phyloP scores from a whole-genome alignment of 352 stramenopile genomes.

The Pythium guiyangense region DNA sequence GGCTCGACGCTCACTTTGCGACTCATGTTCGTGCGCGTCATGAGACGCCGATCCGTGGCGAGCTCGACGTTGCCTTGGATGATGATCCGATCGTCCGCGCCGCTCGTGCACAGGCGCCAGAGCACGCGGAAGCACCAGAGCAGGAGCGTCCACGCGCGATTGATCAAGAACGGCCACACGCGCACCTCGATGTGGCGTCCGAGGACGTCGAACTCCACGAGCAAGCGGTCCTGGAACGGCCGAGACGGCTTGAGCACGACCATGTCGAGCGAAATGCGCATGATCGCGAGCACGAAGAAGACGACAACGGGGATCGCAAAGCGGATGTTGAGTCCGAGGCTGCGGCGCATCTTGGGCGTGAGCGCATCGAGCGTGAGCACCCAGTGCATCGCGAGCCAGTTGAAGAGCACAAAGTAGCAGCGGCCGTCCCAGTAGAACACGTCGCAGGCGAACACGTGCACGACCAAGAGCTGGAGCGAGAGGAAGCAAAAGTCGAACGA shows the following conservation, averaged over 20 bases:
- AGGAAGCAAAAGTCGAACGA: too few species aligned
- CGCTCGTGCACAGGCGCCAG: conserved; percentile 4
- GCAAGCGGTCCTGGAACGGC: conserved; percentile 1
- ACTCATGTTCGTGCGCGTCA: too few species aligned
- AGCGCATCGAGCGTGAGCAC: conserved; percentile 24
- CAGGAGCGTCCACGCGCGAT: conserved; percentile 6
- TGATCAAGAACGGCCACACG: conserved; percentile 4
- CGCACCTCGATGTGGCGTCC: conserved; percentile 1
- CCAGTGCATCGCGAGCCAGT: conserved; percentile 18
- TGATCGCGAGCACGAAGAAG: conserved; percentile 1
- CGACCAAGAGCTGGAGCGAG: conserved; percentile 18
- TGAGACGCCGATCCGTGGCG: not conserved
- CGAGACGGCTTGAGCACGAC: conserved; percentile 2
- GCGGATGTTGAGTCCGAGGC: conserved; percentile 7
- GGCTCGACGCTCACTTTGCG: too few species aligned
- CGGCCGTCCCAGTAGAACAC: conserved; percentile 18
- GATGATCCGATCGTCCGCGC: conserved; percentile 3
- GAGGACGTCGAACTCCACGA: not conserved
- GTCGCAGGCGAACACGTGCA: conserved; percentile 19
- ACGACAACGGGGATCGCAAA: not conserved
- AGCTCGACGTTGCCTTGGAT: conserved; percentile 11
- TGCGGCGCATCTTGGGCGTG: conserved; percentile 7
- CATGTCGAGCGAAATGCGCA: conserved; percentile 1
- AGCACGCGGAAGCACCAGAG: conserved; percentile 8
- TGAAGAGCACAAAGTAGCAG: conserved; percentile 5